Base-by-base conservation (phyloP, 1,139 yeast species). In the Magnusiomyces magnusii region DNA sequence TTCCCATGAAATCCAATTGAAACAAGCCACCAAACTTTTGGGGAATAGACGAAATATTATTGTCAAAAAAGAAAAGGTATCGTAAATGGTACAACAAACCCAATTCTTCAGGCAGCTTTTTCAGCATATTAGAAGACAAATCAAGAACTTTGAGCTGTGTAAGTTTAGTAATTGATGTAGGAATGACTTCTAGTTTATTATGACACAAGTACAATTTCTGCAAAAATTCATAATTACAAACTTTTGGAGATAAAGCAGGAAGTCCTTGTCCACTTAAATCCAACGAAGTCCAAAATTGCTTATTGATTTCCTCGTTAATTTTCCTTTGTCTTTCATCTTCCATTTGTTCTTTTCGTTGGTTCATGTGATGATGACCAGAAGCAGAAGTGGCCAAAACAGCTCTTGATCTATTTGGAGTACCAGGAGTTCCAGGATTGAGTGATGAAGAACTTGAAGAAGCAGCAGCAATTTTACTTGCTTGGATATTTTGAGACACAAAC, bases 201-300 rank as follows among this genome's bases (percentile, higher is more conserved):
- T 96, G 96, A 73, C 87, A 89, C 68, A 95, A 76, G 71, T 87
- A 93, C 59, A 95, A 79, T 62, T 93, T 86, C 69, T 95, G 95
- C 68, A 95, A 79, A 68, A 95, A 95, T 62, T 82, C 82, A 72
- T 91, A 95, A 56, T 84, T 84, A 76, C 91, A 90, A 60, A 95
- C 75, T 66, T 85, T 86, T 28, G 87, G 83, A 19, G 91, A 83
- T 52, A 92, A 68, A 62, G 82, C 80, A 63, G 83, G 78, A 58
- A 93, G 77, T 27, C 95, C 91, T 73, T 93, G 96, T 59, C 97
- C 97, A 65, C 95, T 84, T 64, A 93, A 78, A 75, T 95, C 99
- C 65, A 95, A 78, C 28, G 93, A 95, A 58, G 96, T 87, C 99
- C 99, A 95, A 68, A 87, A 80, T 74, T 92, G 97, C 67, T 81